These are phyloP conservation scores for Pinus taeda DNA, from an alignment of 75 land plant species.

Conservation along the genomic window DNA sequence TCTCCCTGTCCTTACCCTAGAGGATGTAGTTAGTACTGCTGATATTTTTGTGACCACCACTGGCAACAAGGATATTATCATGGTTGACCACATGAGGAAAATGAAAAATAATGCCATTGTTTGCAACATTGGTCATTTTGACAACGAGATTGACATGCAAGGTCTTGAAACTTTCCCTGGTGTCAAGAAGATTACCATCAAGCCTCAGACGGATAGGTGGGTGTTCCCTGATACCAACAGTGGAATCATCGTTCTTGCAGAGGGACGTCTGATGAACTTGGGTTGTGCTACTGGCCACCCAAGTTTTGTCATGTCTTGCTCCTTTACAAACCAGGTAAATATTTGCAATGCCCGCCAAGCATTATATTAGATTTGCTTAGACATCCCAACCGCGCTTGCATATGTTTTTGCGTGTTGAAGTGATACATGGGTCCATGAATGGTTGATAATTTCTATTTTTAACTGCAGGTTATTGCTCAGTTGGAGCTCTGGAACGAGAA, in stretches of 20 bases:
- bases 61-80: slow-evolving; percentile 96
- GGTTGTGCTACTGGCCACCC: slow-evolving; percentile 98
- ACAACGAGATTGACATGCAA: slow-evolving; percentile 42
- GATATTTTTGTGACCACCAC: slow-evolving; percentile 94
- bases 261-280: slow-evolving; percentile 91
- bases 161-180: slow-evolving; percentile 33
- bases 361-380: too few species aligned
- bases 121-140: slow-evolving; percentile 47
- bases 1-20: slow-evolving; percentile 41
- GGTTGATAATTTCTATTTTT: background rate
- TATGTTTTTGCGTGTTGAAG: too few species aligned
- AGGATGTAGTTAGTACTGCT: slow-evolving; percentile 63
- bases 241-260: slow-evolving; percentile 89
- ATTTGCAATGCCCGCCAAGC: background rate
- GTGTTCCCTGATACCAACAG: slow-evolving; percentile 84
- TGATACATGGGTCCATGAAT: too few species aligned
- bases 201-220: slow-evolving; percentile 95
- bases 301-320: slow-evolving; percentile 97
- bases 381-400: too few species aligned
- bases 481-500: slow-evolving; percentile 91
- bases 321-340: slow-evolving; percentile 87
- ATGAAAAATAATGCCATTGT: slow-evolving; percentile 86
- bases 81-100: slow-evolving; percentile 87
- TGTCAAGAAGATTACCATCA: slow-evolving; percentile 76
- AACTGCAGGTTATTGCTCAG: slow-evolving; percentile 75